Evolutionary conservation across 129 eudicot species (phyloP).

Genomic region (Helianthus annuus): DNA sequence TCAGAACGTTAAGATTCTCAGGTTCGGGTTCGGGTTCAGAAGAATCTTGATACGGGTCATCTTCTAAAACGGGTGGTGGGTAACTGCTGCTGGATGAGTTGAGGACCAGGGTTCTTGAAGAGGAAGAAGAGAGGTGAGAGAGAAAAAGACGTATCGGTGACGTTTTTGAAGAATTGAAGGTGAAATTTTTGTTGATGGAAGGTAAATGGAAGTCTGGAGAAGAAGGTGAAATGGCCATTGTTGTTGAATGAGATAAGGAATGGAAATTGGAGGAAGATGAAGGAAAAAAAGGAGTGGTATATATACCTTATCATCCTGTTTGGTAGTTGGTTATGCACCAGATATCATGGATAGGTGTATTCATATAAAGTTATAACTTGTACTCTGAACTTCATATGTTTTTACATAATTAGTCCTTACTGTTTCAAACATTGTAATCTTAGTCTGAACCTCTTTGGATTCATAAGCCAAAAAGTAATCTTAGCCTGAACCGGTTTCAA

Average conservation of each 20-base stretch:
- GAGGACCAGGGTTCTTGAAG: conserved; percentile 33
- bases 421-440: not conserved
- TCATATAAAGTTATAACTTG: conserved; percentile 15
- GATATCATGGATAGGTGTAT: conserved; percentile 23
- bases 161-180: conserved; percentile 30
- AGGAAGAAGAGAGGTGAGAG: conserved; percentile 37
- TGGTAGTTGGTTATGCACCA: conserved; percentile 25
- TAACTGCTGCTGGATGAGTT: conserved; percentile 42
- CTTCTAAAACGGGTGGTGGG: conserved; percentile 50
- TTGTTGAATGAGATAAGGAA: conserved; percentile 44
- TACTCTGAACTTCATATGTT: not conserved
- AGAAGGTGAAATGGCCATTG: conserved; percentile 64
- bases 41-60: conserved; percentile 36
- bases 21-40: conserved; percentile 30
- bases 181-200: conserved; percentile 29
- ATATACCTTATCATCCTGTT: conserved; percentile 53
- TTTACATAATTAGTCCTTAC: conserved; percentile 6
- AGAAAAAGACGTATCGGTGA: conserved; percentile 33
- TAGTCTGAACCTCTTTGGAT: not conserved
- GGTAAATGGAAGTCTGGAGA: conserved; percentile 57
- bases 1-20: conserved; percentile 48
- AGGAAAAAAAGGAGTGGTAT: conserved; percentile 27
- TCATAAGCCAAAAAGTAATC: not conserved
- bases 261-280: conserved; percentile 30
- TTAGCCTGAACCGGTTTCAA: not conserved